Percentiles rank a stretch among this genome's conserved stretches.
Conservation (phyloP, 495 filamentous ascomycete species). For the Neurospora sp. region DNA sequence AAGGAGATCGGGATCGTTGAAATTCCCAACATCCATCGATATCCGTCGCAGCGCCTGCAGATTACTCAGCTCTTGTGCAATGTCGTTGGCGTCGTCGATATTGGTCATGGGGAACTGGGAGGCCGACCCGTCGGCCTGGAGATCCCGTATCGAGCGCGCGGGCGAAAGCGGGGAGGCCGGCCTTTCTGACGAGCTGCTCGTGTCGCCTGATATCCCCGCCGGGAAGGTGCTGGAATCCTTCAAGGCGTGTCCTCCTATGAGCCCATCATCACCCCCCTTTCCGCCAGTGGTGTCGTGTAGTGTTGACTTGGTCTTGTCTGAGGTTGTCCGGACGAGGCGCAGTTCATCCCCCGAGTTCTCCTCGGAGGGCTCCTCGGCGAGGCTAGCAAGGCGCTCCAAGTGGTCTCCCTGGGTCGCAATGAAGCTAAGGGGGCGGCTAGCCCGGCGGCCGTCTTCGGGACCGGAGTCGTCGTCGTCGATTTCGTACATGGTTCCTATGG, state of each 20-base stretch:
- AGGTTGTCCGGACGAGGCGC: conserved; percentile 33
- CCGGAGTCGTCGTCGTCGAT: conserved; percentile 44
- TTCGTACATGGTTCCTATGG: conserved; percentile 89
- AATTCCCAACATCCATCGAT: conserved; percentile 94
- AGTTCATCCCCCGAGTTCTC: conserved; percentile 29
- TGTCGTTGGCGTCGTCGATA: conserved; percentile 84
- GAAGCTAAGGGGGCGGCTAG: conserved; percentile 37
- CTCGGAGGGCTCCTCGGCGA: conserved; percentile 15
- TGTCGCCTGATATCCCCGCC: conserved; percentile 34
- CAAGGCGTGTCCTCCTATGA: conserved; percentile 12
- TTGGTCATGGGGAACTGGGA: conserved; percentile 78
- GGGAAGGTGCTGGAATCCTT: conserved; percentile 32
- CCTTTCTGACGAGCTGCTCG: conserved; percentile 38
- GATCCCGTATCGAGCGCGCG: conserved; percentile 47
- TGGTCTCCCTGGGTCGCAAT: conserved; percentile 32
- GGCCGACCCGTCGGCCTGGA: conserved; percentile 53
- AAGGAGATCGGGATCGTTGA: conserved; percentile 87
- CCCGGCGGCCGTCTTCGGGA: conserved; percentile 33
- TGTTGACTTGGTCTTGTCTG: conserved; percentile 23
- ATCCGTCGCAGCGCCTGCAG: conserved; percentile 89
- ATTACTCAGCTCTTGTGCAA: conserved; percentile 92
- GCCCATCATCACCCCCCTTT: conserved; percentile 1
- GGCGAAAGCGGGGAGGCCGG: conserved; percentile 46
- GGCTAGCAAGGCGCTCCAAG: conserved; percentile 15
- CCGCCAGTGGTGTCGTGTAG: background rate